phyloP scores from a whole-genome alignment of 495 filamentous ascomycete species.

The Penicillium malachiteum region DNA sequence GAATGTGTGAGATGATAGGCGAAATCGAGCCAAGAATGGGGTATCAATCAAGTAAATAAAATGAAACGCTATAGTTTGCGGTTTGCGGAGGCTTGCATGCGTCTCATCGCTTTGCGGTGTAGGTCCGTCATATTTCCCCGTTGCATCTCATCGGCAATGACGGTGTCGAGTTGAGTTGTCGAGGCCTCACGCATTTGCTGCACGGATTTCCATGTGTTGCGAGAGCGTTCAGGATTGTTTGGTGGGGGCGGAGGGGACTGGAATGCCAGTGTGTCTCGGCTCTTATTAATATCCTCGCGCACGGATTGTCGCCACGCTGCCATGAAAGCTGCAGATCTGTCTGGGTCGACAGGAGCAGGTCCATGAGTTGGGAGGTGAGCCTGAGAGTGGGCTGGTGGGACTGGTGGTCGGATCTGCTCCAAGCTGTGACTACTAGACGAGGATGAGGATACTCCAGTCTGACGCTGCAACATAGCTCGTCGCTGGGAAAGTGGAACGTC shows the following conservation, averaged over 20 bases:
- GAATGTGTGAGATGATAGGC: not conserved
- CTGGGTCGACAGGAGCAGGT: conserved; percentile 27
- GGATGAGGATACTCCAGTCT: conserved; percentile 22
- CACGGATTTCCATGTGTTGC: conserved; percentile 25
- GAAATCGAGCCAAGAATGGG: conserved; percentile 6
- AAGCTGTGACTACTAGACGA: conserved; percentile 12
- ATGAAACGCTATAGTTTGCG: conserved; percentile 24
- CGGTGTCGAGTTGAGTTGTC: conserved; percentile 41
- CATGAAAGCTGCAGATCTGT: conserved; percentile 58
- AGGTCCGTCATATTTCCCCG: conserved; percentile 70
- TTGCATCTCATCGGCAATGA: conserved; percentile 74
- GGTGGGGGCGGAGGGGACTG: conserved; percentile 10
- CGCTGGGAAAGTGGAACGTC: conserved; percentile 75
- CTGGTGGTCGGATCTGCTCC: conserved; percentile 17
- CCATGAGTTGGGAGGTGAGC: not conserved
- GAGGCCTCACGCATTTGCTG: conserved; percentile 33
- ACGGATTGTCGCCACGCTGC: conserved; percentile 76
- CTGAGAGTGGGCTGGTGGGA: not conserved
- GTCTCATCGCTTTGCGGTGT: conserved; percentile 78
- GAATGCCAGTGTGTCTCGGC: conserved; percentile 35
- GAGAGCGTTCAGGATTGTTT: conserved; percentile 16
- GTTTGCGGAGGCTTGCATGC: conserved; percentile 75
- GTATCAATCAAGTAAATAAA: conserved; percentile 16
- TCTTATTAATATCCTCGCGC: conserved; percentile 56
- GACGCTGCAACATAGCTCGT: conserved; percentile 49